Evolutionary conservation across 305 asterid genomes (phyloP).

Genomic region (Lippia alba): DNA sequence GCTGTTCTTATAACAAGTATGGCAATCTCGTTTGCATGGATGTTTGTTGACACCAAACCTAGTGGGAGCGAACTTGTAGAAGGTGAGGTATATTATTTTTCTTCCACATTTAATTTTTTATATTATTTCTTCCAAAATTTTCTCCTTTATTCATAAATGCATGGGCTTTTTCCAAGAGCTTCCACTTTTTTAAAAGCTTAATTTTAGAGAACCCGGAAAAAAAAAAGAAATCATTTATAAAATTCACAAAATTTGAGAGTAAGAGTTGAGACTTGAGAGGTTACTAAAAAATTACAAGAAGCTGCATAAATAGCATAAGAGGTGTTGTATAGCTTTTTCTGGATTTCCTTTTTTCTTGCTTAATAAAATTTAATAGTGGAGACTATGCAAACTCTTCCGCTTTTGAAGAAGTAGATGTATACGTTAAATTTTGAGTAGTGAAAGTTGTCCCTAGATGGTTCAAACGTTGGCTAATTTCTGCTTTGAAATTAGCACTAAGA

Average conservation of each 20-base stretch:
- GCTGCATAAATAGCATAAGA: not conserved
- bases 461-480: no score
- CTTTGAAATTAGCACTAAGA: no score
- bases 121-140: not conserved
- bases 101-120: not conserved
- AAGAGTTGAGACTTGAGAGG: not conserved
- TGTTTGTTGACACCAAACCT: constrained; percentile 71
- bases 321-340: no score
- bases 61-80: constrained; percentile 54
- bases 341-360: not conserved
- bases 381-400: not conserved
- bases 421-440: no score
- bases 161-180: not conserved
- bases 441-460: no score
- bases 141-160: not conserved
- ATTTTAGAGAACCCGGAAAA: not conserved
- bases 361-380: not conserved
- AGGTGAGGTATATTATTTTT: constrained; percentile 40
- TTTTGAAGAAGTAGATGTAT: not conserved
- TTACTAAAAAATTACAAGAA: not conserved
- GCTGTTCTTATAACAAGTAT: constrained; percentile 71
- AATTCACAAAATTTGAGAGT: not conserved
- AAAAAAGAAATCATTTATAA: no score
- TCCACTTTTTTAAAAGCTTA: not conserved
- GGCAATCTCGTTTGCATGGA: constrained; percentile 88